These are phyloP conservation scores for Xylariomycetidae sp. DNA, from an alignment of 2,329 filamentous ascomycete species.

Conservation along the genomic window DNA sequence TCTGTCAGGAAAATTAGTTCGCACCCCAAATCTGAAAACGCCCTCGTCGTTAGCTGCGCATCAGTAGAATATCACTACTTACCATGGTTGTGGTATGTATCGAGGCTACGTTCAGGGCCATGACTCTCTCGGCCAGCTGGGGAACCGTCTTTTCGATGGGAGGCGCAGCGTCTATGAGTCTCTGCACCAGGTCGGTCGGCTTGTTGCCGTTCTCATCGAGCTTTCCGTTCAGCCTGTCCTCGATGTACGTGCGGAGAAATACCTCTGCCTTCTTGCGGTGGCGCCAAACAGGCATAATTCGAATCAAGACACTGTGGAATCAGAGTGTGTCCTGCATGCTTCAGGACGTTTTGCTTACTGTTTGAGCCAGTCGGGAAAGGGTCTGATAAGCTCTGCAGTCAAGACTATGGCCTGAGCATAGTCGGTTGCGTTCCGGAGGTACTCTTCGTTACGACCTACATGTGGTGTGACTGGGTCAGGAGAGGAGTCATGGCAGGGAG, in stretches of 20 bases:
- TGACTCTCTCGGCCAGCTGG: constrained; percentile 6
- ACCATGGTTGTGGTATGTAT: constrained; percentile 7
- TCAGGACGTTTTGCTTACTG: constrained; percentile 1
- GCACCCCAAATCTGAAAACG: no score
- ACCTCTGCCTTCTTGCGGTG: constrained; percentile 4
- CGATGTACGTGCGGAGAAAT: constrained; percentile 1
- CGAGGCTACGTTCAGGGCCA: constrained; percentile 7
- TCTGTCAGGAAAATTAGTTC: constrained; percentile 1
- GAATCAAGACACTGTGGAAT: constrained; percentile 2
- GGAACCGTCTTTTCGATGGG: constrained; percentile 5
- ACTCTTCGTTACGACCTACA: constrained; percentile 6
- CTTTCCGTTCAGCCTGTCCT: constrained; percentile 5
- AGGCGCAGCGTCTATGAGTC: constrained; percentile 6
- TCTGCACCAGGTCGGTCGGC: constrained; percentile 6
- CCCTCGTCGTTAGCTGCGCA: no score
- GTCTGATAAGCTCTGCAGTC: constrained; percentile 5
- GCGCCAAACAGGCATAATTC: constrained; percentile 3
- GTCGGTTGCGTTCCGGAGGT: constrained; percentile 3
- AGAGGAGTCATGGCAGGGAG: no score
- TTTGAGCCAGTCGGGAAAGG: constrained; percentile 6
- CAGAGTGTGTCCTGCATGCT: neutral
- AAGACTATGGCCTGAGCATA: constrained; percentile 7
- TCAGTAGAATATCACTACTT: neutral
- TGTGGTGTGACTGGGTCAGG: no score
- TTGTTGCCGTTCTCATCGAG: constrained; percentile 2